Conservation (phyloP, 2,329 filamentous ascomycete species). For the Colletotrichum ledebouriae region DNA sequence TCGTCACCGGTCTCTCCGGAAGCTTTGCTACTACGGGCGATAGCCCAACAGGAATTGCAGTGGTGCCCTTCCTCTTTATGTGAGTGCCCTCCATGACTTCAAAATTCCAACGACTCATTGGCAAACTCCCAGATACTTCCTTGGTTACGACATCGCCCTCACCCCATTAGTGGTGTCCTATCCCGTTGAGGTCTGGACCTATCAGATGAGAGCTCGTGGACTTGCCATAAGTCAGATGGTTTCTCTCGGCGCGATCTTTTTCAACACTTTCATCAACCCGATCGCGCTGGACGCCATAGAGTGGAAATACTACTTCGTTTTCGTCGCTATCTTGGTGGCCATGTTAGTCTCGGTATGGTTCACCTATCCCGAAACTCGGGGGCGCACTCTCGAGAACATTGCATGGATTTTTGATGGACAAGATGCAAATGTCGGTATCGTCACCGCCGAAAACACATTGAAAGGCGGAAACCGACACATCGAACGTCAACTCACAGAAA, state of each 20-base stretch:
- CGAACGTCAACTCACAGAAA: not conserved
- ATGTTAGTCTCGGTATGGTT: slow-evolving; percentile 36
- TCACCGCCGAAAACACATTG: not conserved
- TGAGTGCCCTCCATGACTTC: not conserved
- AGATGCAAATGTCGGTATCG: slow-evolving; percentile 6
- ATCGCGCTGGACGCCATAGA: slow-evolving; percentile 55
- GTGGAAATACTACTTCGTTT: slow-evolving; percentile 60
- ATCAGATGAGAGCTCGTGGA: slow-evolving; percentile 41
- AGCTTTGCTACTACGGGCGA: slow-evolving; percentile 42
- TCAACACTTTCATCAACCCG: slow-evolving; percentile 60
- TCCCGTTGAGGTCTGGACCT: slow-evolving; percentile 48
- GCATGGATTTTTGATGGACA: slow-evolving; percentile 29
- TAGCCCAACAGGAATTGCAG: slow-evolving; percentile 46
- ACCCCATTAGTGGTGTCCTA: slow-evolving; percentile 51
- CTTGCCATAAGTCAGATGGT: slow-evolving; percentile 14
- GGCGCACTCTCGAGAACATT: slow-evolving; percentile 41
- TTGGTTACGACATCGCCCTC: slow-evolving; percentile 54
- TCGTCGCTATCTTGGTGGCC: slow-evolving; percentile 64
- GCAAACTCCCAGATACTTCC: slow-evolving; percentile 47
- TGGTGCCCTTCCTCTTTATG: slow-evolving; percentile 55
- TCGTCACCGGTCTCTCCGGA: slow-evolving; percentile 31
- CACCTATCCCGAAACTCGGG: slow-evolving; percentile 41
- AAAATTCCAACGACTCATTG: not conserved
- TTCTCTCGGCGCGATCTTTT: slow-evolving; percentile 50
- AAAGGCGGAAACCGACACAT: slow-evolving; percentile 19